Conservation (phyloP, 139 green algal species). For the Chlorella vulgaris region DNA sequence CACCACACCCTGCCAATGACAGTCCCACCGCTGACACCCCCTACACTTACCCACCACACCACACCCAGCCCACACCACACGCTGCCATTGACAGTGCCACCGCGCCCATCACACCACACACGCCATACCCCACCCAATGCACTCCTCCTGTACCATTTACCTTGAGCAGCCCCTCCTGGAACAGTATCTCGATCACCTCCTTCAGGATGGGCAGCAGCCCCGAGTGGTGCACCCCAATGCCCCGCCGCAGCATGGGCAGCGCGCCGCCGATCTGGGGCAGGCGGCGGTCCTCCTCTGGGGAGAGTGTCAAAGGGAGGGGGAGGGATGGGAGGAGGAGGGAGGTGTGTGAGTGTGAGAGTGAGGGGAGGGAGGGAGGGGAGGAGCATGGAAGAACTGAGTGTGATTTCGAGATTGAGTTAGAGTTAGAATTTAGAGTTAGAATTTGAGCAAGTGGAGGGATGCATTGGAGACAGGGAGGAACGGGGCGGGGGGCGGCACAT, state of each 20-base stretch:
- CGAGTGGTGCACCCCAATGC: conserved; percentile 79
- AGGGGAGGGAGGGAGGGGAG: background rate
- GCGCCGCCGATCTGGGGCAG: conserved; percentile 24
- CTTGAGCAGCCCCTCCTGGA: conserved; percentile 81
- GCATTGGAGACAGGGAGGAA: too few relatives aligned
- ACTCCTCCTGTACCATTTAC: background rate
- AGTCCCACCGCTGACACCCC: too few relatives aligned
- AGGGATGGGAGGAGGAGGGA: background rate
- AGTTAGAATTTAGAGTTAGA: too few relatives aligned
- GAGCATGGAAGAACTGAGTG: too few relatives aligned
- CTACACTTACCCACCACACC: background rate
- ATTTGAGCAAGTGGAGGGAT: too few relatives aligned
- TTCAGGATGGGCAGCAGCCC: conserved; percentile 84
- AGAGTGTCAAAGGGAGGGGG: background rate
- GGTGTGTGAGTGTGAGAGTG: background rate
- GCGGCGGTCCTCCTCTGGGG: background rate
- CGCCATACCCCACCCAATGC: background rate
- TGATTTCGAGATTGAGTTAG: too few relatives aligned
- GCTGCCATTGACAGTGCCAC: too few relatives aligned
- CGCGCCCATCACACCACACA: background rate
- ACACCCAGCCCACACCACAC: background rate
- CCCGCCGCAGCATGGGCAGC: conserved; percentile 66
- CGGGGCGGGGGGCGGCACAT: too few relatives aligned
- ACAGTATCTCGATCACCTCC: conserved; percentile 85
- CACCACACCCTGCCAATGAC: too few relatives aligned